phyloP scores from a whole-genome alignment of 164 flowering plant genomes.

The Vitis rotundifolia region DNA sequence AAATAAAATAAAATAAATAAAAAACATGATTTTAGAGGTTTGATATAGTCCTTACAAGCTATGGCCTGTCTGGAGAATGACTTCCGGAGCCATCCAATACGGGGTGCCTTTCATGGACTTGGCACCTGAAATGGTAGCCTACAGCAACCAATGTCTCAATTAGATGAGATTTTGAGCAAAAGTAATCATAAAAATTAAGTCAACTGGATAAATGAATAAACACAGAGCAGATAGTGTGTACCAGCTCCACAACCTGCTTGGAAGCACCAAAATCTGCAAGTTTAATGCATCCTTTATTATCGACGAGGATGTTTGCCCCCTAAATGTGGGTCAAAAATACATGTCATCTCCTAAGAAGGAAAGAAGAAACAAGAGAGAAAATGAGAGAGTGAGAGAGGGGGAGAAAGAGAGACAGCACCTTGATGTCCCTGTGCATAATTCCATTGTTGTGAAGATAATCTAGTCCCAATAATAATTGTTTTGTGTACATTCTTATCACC shows the following conservation, averaged over 20 bases:
- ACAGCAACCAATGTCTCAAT: conserved; percentile 11
- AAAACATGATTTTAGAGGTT: no score
- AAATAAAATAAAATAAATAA: no score
- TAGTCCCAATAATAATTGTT: conserved; percentile 81
- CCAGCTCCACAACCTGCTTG: conserved; percentile 94
- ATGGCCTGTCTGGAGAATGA: conserved; percentile 95
- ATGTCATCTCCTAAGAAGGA: background rate
- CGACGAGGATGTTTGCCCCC: conserved; percentile 98
- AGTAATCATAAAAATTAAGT: background rate
- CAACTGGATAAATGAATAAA: background rate
- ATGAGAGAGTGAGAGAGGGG: background rate
- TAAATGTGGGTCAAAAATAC: conserved; percentile 20
- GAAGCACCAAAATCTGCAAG: conserved; percentile 99
- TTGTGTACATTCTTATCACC: conserved; percentile 91
- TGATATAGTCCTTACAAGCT: conserved; percentile 67
- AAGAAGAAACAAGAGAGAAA: background rate
- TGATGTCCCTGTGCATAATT: conserved; percentile 95
- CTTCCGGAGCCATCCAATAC: conserved; percentile 99
- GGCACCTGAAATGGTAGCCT: conserved; percentile 96
- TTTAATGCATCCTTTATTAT: conserved; percentile 93
- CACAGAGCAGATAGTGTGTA: conserved; percentile 28
- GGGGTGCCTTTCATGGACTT: conserved; percentile 99
- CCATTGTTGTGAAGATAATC: conserved; percentile 90
- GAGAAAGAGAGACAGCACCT: conserved; percentile 42
- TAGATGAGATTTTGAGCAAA: conserved; percentile 1